phyloP scores from a whole-genome alignment of 2,329 filamentous ascomycete genomes.

The Colletotrichum camelliae region DNA sequence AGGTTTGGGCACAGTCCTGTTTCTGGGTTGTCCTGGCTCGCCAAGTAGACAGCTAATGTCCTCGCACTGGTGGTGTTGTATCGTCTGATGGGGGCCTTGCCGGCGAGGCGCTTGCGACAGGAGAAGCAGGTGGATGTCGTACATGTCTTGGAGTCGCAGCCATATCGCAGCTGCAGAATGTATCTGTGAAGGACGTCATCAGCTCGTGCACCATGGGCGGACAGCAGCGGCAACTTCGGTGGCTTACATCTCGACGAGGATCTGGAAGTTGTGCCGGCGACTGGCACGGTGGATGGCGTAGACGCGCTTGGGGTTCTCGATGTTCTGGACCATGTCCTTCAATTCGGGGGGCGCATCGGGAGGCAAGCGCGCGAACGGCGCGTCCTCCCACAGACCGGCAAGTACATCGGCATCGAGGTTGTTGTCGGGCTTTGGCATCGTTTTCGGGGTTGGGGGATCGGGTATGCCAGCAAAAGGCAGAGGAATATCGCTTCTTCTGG shows the following conservation, averaged over 20 bases:
- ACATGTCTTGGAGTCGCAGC: slow-evolving; percentile 74
- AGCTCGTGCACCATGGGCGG: slow-evolving; percentile 2
- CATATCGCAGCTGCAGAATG: slow-evolving; percentile 80
- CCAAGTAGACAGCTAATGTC: slow-evolving; percentile 80
- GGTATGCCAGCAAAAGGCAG: neutral
- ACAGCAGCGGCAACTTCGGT: neutral
- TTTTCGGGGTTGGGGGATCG: neutral
- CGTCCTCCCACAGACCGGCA: slow-evolving; percentile 64
- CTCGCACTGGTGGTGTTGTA: slow-evolving; percentile 84
- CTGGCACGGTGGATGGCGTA: slow-evolving; percentile 66
- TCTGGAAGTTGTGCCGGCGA: slow-evolving; percentile 68
- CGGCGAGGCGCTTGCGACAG: slow-evolving; percentile 71
- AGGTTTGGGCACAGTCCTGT: slow-evolving; percentile 68
- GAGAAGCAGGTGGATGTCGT: slow-evolving; percentile 81
- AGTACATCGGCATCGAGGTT: slow-evolving; percentile 53
- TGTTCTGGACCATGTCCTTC: slow-evolving; percentile 57
- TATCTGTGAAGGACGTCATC: slow-evolving; percentile 58
- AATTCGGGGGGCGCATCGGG: slow-evolving; percentile 65
- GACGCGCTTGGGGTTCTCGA: slow-evolving; percentile 66
- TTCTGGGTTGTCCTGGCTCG: slow-evolving; percentile 80
- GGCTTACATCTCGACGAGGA: slow-evolving; percentile 69
- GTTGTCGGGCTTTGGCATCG: slow-evolving; percentile 27
- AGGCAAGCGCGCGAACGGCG: slow-evolving; percentile 62
- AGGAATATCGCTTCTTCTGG: neutral
- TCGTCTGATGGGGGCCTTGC: slow-evolving; percentile 72